Base-by-base conservation (phyloP, 2,329 filamentous ascomycete genomes). In the Coniochaeta sp. region DNA sequence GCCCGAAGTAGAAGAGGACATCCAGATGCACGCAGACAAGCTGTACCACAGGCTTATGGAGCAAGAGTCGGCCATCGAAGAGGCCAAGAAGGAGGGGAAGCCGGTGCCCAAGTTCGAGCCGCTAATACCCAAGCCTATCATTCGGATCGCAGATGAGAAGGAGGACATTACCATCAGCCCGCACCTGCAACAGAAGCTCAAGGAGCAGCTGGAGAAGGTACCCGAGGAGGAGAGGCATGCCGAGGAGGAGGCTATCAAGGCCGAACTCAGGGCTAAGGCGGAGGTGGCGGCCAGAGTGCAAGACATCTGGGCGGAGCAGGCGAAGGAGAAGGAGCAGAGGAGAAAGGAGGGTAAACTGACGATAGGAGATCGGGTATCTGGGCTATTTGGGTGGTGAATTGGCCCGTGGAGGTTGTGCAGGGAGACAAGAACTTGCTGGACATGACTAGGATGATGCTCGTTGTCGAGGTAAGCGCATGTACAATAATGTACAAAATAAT, bases 1-100 rank as follows among this genome's bases (percentile, higher is more conserved):
- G 9, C 76, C 81, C 0, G 81, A 87, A 32, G 82, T 90, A 58
- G 90, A 96, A 67, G 93, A 97, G 72, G 85, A 89, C 66, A 91
- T 99, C 63, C 95, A 98, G 75, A 91, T 98, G 88, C 93, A 97
- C 73, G 93, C 93, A 61, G 95, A 99, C 76, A 85, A 85, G 64
- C 81, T 99, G 44, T 99, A 92, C 74, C 89, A 93, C 69, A 86
- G 89, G 66, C 91, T 98, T 87, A 74, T 96, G 40, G 82, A 85
- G 62, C 91, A 96, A 71, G 93, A 99, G 74, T 80, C 79, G 22
- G 83, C 82, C 63, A 85, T 90, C n/a, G 85, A 89, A 64, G 81
- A 86, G 67, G 89, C 89, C 38, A 86, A 86, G 72, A 78, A 81
- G 59, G 81, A 83, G 64, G 85, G 85, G 30, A 74, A 73, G n/a